phyloP scores from a whole-genome alignment of 2,329 filamentous ascomycete species.

The Domatiomyces globalis region DNA sequence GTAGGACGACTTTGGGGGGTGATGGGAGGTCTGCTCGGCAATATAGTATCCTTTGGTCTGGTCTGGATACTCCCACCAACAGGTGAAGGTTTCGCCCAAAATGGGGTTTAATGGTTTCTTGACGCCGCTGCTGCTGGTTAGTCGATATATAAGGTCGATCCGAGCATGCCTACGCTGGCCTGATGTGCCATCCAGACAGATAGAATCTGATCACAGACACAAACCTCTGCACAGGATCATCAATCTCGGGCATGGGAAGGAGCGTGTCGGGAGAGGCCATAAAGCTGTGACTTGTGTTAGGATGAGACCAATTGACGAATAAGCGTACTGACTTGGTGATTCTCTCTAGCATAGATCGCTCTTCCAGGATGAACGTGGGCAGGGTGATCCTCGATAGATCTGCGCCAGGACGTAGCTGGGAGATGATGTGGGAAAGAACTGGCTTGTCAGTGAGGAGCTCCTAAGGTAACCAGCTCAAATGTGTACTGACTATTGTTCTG shows the following conservation, averaged over 20 bases:
- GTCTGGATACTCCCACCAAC: constrained; percentile 87
- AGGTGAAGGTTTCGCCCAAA: constrained; percentile 83
- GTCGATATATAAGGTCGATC: constrained; percentile 7
- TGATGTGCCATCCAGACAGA: constrained; percentile 96
- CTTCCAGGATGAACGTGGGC: constrained; percentile 95
- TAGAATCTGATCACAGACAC: constrained; percentile 97
- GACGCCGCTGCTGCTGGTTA: constrained; percentile 51
- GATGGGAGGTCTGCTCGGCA: constrained; percentile 92
- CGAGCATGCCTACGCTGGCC: constrained; percentile 55
- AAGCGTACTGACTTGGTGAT: constrained; percentile 72
- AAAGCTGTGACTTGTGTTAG: constrained; percentile 49
- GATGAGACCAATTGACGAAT: constrained; percentile 5
- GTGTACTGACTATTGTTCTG: constrained; percentile 73
- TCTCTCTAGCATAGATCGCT: constrained; percentile 91
- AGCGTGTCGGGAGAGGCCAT: constrained; percentile 98
- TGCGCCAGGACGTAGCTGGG: constrained; percentile 85
- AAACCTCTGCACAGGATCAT: constrained; percentile 81
- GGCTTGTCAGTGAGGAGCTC: constrained; percentile 2
- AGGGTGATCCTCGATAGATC: constrained; percentile 88
- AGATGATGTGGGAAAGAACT: constrained; percentile 97
- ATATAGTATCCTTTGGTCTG: constrained; percentile 86
- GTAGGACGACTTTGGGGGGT: constrained; percentile 96
- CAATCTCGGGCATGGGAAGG: constrained; percentile 69
- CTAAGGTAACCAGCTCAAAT: constrained; percentile 9
- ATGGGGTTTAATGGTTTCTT: constrained; percentile 98